phyloP scores from a whole-genome alignment of 1,284 basidiomycete genomes.

The Moesziomyces aphidis region DNA sequence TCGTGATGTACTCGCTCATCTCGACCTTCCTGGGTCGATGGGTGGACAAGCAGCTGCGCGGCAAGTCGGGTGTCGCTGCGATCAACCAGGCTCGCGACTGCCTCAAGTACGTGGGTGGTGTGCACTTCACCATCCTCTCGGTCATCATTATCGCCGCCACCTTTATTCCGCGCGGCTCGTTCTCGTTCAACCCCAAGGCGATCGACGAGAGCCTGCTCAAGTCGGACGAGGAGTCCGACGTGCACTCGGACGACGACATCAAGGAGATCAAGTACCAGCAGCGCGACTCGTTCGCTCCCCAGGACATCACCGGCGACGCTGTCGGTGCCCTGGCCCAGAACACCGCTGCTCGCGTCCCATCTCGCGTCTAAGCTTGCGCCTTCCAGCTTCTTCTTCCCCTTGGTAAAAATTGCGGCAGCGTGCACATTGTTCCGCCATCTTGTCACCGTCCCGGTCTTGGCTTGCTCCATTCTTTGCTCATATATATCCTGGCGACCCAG shows the following conservation, averaged over 20 bases:
- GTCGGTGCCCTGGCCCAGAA: slow-evolving; percentile 49
- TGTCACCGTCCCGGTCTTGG: background rate
- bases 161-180: slow-evolving; percentile 65
- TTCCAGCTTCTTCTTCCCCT: background rate
- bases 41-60: slow-evolving; percentile 62
- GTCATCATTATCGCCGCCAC: slow-evolving; percentile 67
- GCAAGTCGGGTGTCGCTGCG: slow-evolving; percentile 28
- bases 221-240: slow-evolving; percentile 48
- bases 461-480: background rate
- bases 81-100: slow-evolving; percentile 52
- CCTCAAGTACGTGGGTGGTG: slow-evolving; percentile 63
- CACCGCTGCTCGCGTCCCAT: slow-evolving; percentile 39
- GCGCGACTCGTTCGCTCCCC: slow-evolving; percentile 42
- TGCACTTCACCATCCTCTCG: slow-evolving; percentile 67
- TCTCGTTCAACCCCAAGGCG: slow-evolving; percentile 67
- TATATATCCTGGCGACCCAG: slow-evolving; percentile 1
- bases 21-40: slow-evolving; percentile 67
- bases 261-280: slow-evolving; percentile 48
- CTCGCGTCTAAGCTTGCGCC: slow-evolving; percentile 4
- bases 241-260: slow-evolving; percentile 23
- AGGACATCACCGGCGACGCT: slow-evolving; percentile 39
- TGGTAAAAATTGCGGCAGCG: background rate
- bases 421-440: background rate
- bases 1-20: slow-evolving; percentile 66
- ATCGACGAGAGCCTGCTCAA: slow-evolving; percentile 53